Conservation (phyloP, 345 rosid genomes). For the Lepidium sativum region DNA sequence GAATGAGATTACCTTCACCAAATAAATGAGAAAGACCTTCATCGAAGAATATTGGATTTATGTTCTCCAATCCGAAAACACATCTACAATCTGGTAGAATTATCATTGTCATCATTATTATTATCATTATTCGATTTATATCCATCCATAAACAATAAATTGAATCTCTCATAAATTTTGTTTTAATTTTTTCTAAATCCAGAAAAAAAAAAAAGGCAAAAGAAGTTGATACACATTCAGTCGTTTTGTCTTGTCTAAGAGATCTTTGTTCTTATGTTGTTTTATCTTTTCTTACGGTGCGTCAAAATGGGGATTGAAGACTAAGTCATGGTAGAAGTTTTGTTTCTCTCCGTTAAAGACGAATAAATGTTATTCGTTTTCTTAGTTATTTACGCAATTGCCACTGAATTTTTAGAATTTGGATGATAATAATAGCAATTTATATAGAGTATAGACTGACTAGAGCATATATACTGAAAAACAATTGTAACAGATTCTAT, state of each 20-base stretch:
- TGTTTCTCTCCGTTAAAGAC: background rate
- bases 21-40: slow-evolving; percentile 78
- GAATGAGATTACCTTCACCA: slow-evolving; percentile 69
- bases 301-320: slow-evolving; percentile 29
- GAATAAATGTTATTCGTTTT: background rate
- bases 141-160: background rate
- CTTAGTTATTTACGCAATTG: slow-evolving; percentile 2
- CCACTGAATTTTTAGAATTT: background rate
- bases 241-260: slow-evolving; percentile 10
- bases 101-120: background rate
- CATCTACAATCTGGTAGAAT: background rate
- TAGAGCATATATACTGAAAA: background rate
- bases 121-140: background rate
- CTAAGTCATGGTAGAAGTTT: slow-evolving; percentile 15
- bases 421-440: background rate
- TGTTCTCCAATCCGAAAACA: slow-evolving; percentile 24
- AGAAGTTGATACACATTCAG: background rate
- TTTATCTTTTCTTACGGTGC: slow-evolving; percentile 8
- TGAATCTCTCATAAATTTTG: slow-evolving; percentile 13
- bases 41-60: slow-evolving; percentile 38
- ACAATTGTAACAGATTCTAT: background rate
- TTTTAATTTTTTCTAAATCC: background rate
- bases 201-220: too few species aligned
- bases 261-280: background rate
- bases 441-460: too few species aligned